These are phyloP conservation scores for Lepidium sativum DNA, from an alignment of 345 rosid genomes.

Conservation along the genomic window DNA sequence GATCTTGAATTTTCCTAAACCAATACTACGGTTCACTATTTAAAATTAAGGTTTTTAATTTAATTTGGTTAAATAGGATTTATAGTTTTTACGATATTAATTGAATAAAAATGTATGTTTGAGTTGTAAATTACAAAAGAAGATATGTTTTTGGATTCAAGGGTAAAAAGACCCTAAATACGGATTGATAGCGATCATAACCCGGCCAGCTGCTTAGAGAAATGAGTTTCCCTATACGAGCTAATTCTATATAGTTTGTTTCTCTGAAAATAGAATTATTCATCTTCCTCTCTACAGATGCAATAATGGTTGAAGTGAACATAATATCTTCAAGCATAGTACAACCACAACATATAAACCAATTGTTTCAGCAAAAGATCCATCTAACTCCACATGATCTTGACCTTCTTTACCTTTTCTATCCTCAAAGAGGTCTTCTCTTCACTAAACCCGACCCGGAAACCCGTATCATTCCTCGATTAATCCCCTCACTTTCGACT, in stretches of 20 bases:
- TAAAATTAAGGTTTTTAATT: too few relatives aligned
- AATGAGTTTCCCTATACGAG: background rate
- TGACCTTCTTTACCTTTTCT: slow-evolving; percentile 1
- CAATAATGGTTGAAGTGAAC: slow-evolving; percentile 7
- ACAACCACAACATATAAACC: background rate
- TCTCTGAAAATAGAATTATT: background rate
- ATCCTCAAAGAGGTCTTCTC: slow-evolving; percentile 27
- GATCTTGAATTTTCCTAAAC: too few relatives aligned
- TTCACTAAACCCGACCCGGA: slow-evolving; percentile 15
- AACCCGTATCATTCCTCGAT: background rate
- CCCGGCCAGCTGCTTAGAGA: too few relatives aligned
- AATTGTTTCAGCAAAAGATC: background rate
- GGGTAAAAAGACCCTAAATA: too few relatives aligned
- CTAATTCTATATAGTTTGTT: background rate
- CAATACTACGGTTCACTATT: too few relatives aligned
- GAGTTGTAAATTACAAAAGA: too few relatives aligned
- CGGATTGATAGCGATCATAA: too few relatives aligned
- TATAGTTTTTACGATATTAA: too few relatives aligned
- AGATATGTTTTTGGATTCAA: too few relatives aligned
- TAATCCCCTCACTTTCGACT: slow-evolving; percentile 5
- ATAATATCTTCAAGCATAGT: slow-evolving; percentile 5
- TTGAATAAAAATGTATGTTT: too few relatives aligned
- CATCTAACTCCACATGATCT: slow-evolving; percentile 26
- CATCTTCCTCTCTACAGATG: background rate
- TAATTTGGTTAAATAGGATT: too few relatives aligned